phyloP scores from a whole-genome alignment of 345 rosid genomes.

The Chamaenerion angustifolium region DNA sequence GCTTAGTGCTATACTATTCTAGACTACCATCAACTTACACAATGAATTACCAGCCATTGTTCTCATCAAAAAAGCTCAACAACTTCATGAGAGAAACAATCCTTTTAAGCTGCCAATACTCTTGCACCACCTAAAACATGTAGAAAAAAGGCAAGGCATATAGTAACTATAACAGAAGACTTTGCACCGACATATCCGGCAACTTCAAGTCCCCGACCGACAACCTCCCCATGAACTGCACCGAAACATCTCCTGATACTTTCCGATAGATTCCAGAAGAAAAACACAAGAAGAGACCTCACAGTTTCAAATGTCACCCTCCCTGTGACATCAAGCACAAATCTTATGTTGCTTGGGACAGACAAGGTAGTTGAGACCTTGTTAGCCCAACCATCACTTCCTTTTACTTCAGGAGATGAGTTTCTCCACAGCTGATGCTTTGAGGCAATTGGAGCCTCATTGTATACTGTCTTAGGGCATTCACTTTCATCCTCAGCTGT shows the following conservation, averaged over 20 bases:
- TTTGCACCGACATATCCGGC: conserved; percentile 52
- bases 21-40: too few relatives aligned
- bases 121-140: conserved; percentile 39
- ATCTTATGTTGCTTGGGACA: conserved; percentile 57
- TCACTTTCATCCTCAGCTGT: conserved; percentile 19
- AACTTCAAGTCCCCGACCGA: conserved; percentile 53
- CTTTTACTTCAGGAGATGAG: conserved; percentile 15
- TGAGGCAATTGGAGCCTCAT: conserved; percentile 10
- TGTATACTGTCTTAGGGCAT: conserved; percentile 6
- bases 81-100: too few relatives aligned
- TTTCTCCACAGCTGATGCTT: conserved; percentile 13
- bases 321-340: conserved; percentile 86
- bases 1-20: too few relatives aligned
- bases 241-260: conserved; percentile 34
- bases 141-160: conserved; percentile 68
- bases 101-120: conserved; percentile 2
- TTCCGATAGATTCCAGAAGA: conserved; percentile 52
- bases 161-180: conserved; percentile 55
- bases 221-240: conserved; percentile 41
- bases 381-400: conserved; percentile 8
- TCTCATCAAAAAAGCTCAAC: too few relatives aligned
- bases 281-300: conserved; percentile 43
- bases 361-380: conserved; percentile 25
- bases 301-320: conserved; percentile 68
- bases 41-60: too few relatives aligned